phyloP scores from a whole-genome alignment of 345 rosid species.

The Salix arbutifolia region DNA sequence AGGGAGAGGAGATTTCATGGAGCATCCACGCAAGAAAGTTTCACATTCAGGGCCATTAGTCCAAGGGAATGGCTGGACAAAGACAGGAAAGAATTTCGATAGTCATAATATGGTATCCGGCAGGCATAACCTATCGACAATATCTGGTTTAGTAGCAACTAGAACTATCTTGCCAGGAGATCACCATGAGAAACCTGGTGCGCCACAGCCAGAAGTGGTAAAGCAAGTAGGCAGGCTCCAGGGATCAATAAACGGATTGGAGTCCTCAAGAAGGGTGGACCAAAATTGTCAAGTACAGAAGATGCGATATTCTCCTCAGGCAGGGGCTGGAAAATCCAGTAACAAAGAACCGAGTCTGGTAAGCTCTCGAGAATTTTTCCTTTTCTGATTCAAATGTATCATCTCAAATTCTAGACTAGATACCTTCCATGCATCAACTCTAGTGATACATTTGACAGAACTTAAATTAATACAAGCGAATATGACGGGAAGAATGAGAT shows the following conservation, averaged over 20 bases:
- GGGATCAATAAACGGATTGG: constrained; percentile 23
- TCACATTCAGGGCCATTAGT: constrained; percentile 62
- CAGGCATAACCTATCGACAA: constrained; percentile 35
- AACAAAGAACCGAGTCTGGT: constrained; percentile 41
- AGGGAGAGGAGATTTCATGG: constrained; percentile 32
- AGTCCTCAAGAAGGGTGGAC: constrained; percentile 31
- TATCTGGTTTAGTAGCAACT: constrained; percentile 47
- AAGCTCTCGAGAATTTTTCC: constrained; percentile 12
- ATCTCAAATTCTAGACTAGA: no score
- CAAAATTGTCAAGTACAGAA: constrained; percentile 21
- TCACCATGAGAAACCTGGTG: constrained; percentile 25
- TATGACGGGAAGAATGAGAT: no score
- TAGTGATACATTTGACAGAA: no score
- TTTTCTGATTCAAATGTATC: not conserved
- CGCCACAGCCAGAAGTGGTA: constrained; percentile 22
- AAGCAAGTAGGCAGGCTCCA: constrained; percentile 28
- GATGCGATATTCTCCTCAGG: constrained; percentile 30
- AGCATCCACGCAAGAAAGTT: constrained; percentile 32
- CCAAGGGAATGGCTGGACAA: constrained; percentile 32
- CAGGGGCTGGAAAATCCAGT: constrained; percentile 30
- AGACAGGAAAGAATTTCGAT: constrained; percentile 31
- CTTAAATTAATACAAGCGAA: no score
- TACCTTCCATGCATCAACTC: no score
- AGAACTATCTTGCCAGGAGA: constrained; percentile 39
- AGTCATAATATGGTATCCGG: constrained; percentile 20